Percentiles rank a stretch among this genome's conserved stretches.
Evolutionary conservation across 768 basidiomycete species (phyloP).

Genomic region (Harrya chromipes): DNA sequence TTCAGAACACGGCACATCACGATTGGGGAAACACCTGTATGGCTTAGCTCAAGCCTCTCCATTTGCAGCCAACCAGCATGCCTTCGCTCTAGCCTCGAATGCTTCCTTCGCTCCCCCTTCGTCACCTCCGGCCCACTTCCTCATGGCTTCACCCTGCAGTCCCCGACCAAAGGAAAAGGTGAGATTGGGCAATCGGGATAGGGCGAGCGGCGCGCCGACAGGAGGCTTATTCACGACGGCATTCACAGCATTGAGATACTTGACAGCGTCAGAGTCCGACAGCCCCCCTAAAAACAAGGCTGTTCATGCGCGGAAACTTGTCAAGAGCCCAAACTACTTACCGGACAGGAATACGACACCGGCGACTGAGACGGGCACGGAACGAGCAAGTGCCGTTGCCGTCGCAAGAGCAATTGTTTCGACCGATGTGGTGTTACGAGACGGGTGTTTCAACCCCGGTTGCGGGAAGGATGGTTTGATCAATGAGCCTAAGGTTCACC

Average conservation of each 20-base stretch:
- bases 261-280: conserved; percentile 37
- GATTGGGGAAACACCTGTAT: background rate
- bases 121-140: conserved; percentile 46
- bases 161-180: conserved; percentile 51
- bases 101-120: conserved; percentile 37
- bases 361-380: conserved; percentile 45
- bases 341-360: conserved; percentile 51
- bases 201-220: conserved; percentile 27
- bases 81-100: conserved; percentile 42
- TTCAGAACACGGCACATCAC: background rate
- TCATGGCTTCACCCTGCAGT: conserved; percentile 48
- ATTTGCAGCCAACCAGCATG: conserved; percentile 41
- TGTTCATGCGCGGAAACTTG: background rate
- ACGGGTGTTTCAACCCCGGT: conserved; percentile 42
- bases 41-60: conserved; percentile 25
- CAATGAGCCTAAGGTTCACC: conserved; percentile 36
- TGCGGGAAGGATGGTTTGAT: conserved; percentile 54
- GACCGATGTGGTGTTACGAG: conserved; percentile 34
- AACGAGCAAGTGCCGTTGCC: conserved; percentile 42
- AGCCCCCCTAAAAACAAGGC: conserved; percentile 37
- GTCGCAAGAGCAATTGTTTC: conserved; percentile 46
- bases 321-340: conserved; percentile 18
- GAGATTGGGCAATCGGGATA: conserved; percentile 41
- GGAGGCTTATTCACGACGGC: conserved; percentile 34
- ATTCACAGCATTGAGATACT: conserved; percentile 43